These are phyloP conservation scores for Aspergillus transmontanensis DNA, from an alignment of 2,329 filamentous ascomycete genomes.

Conservation along the genomic window DNA sequence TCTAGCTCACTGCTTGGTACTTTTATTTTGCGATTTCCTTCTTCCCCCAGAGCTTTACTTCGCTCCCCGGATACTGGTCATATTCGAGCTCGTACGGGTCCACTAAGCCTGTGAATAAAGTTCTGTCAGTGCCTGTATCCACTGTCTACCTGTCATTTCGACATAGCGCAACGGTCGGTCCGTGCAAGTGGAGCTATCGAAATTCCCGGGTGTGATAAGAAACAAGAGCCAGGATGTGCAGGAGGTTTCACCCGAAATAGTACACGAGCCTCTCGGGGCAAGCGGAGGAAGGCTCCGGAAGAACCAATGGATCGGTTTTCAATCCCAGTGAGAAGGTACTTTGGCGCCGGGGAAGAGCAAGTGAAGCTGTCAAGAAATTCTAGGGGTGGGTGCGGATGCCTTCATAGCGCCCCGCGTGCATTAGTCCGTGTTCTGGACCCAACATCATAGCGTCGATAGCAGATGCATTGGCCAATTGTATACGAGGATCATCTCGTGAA, in stretches of 20 bases:
- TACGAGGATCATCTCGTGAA: not conserved
- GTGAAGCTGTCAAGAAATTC: not conserved
- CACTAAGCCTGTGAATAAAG: not conserved
- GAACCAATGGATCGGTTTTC: not conserved
- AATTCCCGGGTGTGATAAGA: not conserved
- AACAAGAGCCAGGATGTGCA: not conserved
- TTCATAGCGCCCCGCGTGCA: not conserved
- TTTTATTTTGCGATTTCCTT: not conserved
- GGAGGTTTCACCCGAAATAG: not conserved
- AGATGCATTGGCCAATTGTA: not conserved
- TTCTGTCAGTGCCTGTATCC: not conserved
- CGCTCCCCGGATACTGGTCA: not conserved
- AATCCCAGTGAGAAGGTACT: not conserved
- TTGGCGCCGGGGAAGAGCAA: not conserved
- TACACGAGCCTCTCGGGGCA: not conserved
- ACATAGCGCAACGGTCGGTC: not conserved
- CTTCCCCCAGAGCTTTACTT: not conserved
- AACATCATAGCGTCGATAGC: not conserved
- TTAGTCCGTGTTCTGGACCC: not conserved
- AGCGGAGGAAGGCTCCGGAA: not conserved
- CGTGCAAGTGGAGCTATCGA: not conserved
- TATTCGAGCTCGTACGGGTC: not conserved
- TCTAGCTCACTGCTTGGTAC: not conserved
- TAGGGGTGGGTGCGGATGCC: not conserved
- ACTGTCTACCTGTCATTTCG: not conserved